Conservation (phyloP, 139 green algal species). For the Closterium sp. region DNA sequence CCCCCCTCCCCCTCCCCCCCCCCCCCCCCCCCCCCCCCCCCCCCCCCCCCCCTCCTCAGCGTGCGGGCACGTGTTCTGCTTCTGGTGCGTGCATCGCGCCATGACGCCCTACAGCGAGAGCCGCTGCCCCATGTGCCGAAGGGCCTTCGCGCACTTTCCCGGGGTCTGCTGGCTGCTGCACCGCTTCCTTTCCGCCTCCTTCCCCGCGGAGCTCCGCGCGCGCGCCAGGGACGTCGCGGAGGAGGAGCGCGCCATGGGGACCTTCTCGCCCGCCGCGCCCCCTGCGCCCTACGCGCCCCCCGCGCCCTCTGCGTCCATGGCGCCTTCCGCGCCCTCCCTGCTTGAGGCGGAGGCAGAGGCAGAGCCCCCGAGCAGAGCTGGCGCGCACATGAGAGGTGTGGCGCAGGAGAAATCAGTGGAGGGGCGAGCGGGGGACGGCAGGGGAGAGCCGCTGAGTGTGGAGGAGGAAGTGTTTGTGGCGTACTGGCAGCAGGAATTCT, state of each 20-base stretch:
- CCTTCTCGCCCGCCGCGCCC: not conserved
- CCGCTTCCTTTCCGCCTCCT: constrained; percentile 14
- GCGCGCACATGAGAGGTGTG: not conserved
- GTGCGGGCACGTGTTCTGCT: constrained; percentile 51
- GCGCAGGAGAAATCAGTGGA: not conserved
- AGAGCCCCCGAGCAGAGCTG: not conserved
- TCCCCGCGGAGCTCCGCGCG: constrained; percentile 27
- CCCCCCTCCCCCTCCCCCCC: not conserved
- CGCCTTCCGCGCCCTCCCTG: not conserved
- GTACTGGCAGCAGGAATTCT: constrained; percentile 5
- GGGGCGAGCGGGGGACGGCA: not conserved
- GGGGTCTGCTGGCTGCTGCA: constrained; percentile 39
- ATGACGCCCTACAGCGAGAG: constrained; percentile 27
- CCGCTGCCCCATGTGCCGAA: constrained; percentile 43
- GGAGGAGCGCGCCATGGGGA: not conserved
- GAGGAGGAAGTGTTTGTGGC: not conserved
- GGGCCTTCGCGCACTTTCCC: constrained; percentile 35
- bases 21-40: not conserved
- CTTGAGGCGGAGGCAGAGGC: not conserved
- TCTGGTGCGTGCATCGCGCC: constrained; percentile 42
- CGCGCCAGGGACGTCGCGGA: constrained; percentile 5
- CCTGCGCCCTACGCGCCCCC: not conserved
- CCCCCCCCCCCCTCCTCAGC: not conserved
- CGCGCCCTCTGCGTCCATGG: no score
- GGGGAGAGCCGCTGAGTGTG: not conserved